A percentile compares a stretch with the other conserved stretches of the same genome.
These are phyloP conservation scores for Calycina herbarum DNA, from an alignment of 2,329 filamentous ascomycete genomes.

Conservation along the genomic window DNA sequence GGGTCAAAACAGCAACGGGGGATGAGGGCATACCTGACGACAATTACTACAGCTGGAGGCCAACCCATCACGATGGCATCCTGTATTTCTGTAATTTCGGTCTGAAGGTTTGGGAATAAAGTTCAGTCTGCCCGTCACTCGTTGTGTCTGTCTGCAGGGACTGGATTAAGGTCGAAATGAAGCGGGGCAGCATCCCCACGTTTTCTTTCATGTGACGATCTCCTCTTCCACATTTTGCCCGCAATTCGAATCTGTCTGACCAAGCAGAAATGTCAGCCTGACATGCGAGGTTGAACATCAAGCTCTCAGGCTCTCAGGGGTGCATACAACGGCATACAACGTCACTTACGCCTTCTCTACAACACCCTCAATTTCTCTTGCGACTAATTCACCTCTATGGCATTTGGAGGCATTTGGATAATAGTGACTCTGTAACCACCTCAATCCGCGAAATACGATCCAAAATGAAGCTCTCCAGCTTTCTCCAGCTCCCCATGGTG, in stretches of 20 bases:
- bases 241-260: not conserved
- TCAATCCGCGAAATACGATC: constrained; percentile 5
- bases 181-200: constrained; percentile 6
- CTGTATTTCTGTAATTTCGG: not conserved
- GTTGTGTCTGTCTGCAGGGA: not conserved
- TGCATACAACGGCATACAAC: not conserved
- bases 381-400: not conserved
- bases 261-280: not conserved
- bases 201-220: constrained; percentile 11
- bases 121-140: not conserved
- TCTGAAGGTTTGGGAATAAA: not conserved
- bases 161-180: not conserved
- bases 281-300: not conserved
- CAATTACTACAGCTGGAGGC: constrained; percentile 51
- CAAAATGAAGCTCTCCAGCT: constrained; percentile 52
- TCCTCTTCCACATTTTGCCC: not conserved
- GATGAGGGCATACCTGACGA: constrained; percentile 44
- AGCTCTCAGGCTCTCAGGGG: not conserved
- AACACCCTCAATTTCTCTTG: not conserved
- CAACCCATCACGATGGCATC: constrained; percentile 43
- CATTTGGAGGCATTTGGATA: not conserved
- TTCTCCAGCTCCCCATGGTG: constrained; percentile 44
- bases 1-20: not conserved
- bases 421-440: not conserved
- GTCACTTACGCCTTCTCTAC: not conserved